These are phyloP conservation scores for Kwoniella dejecticola DNA, from an alignment of 768 basidiomycete species.

Conservation along the genomic window DNA sequence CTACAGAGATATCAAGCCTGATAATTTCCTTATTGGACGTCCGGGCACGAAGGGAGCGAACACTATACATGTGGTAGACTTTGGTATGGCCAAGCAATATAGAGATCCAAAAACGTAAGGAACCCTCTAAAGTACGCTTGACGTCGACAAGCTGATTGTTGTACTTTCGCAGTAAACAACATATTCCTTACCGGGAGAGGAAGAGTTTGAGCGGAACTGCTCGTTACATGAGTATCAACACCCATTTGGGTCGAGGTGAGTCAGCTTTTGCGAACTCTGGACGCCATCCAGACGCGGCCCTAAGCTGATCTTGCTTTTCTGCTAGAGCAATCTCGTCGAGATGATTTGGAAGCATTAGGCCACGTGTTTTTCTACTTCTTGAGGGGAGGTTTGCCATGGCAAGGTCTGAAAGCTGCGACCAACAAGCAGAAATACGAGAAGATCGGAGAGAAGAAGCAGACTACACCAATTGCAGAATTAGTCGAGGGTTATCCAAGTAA, in stretches of 20 bases:
- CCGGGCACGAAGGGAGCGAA: conserved; percentile 88
- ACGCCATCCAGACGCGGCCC: background rate
- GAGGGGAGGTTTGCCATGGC: conserved; percentile 95
- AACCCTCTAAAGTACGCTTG: background rate
- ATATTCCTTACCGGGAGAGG: conserved; percentile 97
- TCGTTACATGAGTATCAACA: conserved; percentile 99
- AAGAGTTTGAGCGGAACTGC: conserved; percentile 97
- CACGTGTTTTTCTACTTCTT: conserved; percentile 99
- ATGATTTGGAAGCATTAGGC: conserved; percentile 97
- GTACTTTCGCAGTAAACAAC: conserved; percentile 67
- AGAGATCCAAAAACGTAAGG: conserved; percentile 86
- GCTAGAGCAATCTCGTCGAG: conserved; percentile 73
- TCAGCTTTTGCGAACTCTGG: conserved; percentile 7
- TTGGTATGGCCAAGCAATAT: conserved; percentile 99
- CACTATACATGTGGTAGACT: conserved; percentile 76
- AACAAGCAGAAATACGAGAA: conserved; percentile 99
- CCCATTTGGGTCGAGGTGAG: conserved; percentile 92
- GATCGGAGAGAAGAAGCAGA: conserved; percentile 99
- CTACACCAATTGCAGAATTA: conserved; percentile 94
- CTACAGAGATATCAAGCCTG: conserved; percentile 99
- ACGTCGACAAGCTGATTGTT: too few relatives aligned
- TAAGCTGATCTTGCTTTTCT: background rate
- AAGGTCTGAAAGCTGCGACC: conserved; percentile 97
- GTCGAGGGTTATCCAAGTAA: conserved; percentile 81
- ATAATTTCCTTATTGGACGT: conserved; percentile 96